Conservation (phyloP, 306 rosid genomes). For the Quercus alba region DNA sequence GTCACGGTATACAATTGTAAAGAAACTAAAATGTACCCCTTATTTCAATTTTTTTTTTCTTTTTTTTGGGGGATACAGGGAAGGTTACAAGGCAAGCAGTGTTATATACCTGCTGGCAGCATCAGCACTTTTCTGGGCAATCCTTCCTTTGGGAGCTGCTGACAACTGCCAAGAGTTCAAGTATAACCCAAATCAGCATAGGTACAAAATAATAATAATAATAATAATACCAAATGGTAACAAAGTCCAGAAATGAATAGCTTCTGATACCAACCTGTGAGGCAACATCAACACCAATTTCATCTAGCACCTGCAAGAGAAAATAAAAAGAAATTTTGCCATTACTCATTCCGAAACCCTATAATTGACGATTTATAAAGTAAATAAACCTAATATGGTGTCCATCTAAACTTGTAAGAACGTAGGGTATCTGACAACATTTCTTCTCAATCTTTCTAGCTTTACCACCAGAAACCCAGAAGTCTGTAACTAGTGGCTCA, state of each 20-base stretch:
- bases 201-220: background rate
- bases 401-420: background rate
- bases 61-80: background rate
- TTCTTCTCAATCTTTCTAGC: slow-evolving; percentile 21
- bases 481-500: background rate
- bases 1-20: background rate
- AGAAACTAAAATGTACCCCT: background rate
- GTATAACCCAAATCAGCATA: slow-evolving; percentile 36
- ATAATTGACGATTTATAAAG: slow-evolving; percentile 11
- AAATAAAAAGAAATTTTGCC: slow-evolving; percentile 5
- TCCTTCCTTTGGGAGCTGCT: slow-evolving; percentile 93
- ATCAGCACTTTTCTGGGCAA: slow-evolving; percentile 63
- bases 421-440: slow-evolving; percentile 8
- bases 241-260: slow-evolving; percentile 3
- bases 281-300: slow-evolving; percentile 93
- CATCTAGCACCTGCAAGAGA: slow-evolving; percentile 82
- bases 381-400: background rate
- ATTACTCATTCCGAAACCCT: slow-evolving; percentile 21
- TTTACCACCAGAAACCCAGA: slow-evolving; percentile 3
- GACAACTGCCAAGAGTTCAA: slow-evolving; percentile 61
- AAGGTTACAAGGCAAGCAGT: background rate
- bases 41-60: background rate
- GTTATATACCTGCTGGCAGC: slow-evolving; percentile 67
- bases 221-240: background rate
- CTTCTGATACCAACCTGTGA: slow-evolving; percentile 66